These are phyloP conservation scores for Raddia distichophylla DNA, from an alignment of 176 grass and related monocot species.

Conservation along the genomic window DNA sequence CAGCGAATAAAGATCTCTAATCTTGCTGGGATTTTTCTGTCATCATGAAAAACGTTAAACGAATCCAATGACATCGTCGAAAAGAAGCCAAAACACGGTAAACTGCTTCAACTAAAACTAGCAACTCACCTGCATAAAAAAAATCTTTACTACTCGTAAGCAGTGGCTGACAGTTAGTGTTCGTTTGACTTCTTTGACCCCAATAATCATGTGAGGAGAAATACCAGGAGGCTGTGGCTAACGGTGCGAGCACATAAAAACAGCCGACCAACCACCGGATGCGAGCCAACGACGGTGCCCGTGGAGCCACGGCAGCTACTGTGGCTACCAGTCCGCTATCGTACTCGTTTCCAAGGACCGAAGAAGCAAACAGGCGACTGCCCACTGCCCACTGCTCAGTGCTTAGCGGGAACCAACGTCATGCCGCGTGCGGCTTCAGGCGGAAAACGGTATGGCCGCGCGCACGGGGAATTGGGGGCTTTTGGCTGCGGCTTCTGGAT, in stretches of 20 bases:
- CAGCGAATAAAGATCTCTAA: no score
- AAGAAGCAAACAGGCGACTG: no score
- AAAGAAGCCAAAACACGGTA: not conserved
- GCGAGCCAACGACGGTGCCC: not conserved
- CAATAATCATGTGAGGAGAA: not conserved
- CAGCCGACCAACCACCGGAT: not conserved
- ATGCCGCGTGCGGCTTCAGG: no score
- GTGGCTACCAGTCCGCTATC: not conserved
- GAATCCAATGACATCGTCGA: not conserved
- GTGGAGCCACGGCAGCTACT: not conserved
- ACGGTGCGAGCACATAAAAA: not conserved
- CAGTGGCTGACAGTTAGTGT: not conserved
- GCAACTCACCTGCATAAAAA: not conserved
- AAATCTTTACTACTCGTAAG: not conserved
- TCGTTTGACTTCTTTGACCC: not conserved
- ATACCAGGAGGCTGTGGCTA: no score
- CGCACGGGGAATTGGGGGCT: no score
- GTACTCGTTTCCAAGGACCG: conserved; percentile 33
- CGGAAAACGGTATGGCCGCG: no score
- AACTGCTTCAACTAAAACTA: no score
- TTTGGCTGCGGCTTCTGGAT: no score
- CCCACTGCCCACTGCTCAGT: no score
- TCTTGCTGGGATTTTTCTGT: no score
- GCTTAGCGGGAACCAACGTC: no score
- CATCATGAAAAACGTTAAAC: not conserved